Evolutionary conservation across 176 grass and related monocot genomes (phyloP), one percentile per base, ranked within the genome.

Genomic region (Puccinellia tenuiflora): DNA sequence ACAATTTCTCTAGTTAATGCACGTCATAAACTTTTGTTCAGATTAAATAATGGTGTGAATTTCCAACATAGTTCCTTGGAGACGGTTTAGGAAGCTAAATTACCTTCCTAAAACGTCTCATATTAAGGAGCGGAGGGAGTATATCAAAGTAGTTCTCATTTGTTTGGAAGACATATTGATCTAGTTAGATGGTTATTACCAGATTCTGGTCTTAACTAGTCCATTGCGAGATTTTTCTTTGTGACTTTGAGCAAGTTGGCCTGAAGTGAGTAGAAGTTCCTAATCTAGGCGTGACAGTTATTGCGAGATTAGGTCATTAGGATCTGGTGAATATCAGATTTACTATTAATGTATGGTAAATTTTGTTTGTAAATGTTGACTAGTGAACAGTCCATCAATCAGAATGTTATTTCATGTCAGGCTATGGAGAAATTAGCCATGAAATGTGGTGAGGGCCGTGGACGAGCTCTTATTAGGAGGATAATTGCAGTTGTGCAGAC

Each of bases 401-500:
- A 65, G 5, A 67, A 73, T 64, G 40, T 39, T 86, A 30, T 73
- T 83, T 74, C 22, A 80, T 85, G 61, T 86, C 84, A 97, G 94
- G 86, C 83, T 77, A 81, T 97, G 94, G 96, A 98, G 77, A 87
- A 60, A 75, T 81, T 98, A 75, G 89, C 87, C 84, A 82, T 20
- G 61, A 91, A 93, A 75, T 98, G 92, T 79, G 85, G 79, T 21
- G 79, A 98, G 90, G 96, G 90, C 25, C 87, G 87, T 73, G 96
- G 96, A 48, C 79, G 80, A 47, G 92, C 90, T 71, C 89, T 98
- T 53, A 93, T 94, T 83, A 84, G 84, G 87, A 98, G 91, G 93
- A 92, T 95, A 86, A 88, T 85, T 57, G 92, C 90, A 31, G 88
- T 97, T 68, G 88, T 93, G 65, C 90, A 87, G 80, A 84, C 92